Evolutionary conservation across 257 asterid genomes (phyloP).

Genomic region (Nicotiana tabacum): DNA sequence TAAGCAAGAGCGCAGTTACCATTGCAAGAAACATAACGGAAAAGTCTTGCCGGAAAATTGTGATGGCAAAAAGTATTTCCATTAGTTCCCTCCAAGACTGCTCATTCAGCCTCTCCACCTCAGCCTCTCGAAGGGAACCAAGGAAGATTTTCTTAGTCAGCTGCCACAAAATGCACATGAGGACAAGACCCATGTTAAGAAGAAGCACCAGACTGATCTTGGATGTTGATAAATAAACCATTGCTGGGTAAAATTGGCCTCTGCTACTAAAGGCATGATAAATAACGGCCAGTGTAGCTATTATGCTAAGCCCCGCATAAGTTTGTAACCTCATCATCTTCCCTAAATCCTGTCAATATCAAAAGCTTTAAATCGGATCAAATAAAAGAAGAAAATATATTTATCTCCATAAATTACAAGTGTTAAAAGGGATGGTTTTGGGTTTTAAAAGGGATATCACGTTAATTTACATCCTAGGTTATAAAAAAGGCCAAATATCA

Average conservation of each 20-base stretch:
- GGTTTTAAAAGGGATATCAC: neutral
- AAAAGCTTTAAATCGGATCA: constrained; percentile 19
- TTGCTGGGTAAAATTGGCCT: constrained; percentile 93
- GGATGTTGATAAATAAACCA: constrained; percentile 85
- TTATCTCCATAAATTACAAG: neutral
- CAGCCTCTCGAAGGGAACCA: constrained; percentile 93
- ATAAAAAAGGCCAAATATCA: neutral
- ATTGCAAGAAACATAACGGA: constrained; percentile 74
- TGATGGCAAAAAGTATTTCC: constrained; percentile 94
- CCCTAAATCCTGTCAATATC: constrained; percentile 32
- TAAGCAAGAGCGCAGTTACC: constrained; percentile 84
- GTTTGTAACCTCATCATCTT: constrained; percentile 85
- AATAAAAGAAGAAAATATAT: neutral
- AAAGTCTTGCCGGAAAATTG: constrained; percentile 92
- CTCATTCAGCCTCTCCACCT: constrained; percentile 96
- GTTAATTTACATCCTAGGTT: neutral
- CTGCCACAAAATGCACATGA: constrained; percentile 92
- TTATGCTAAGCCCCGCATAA: constrained; percentile 66
- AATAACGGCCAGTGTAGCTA: constrained; percentile 62
- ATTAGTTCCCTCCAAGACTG: constrained; percentile 96
- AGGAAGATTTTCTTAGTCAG: constrained; percentile 84
- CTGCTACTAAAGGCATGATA: constrained; percentile 82
- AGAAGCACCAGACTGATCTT: constrained; percentile 86
- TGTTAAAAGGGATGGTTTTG: neutral
- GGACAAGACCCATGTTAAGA: constrained; percentile 79